These are phyloP conservation scores for Neurospora sp. DNA, from an alignment of 495 filamentous ascomycete genomes.

Conservation along the genomic window DNA sequence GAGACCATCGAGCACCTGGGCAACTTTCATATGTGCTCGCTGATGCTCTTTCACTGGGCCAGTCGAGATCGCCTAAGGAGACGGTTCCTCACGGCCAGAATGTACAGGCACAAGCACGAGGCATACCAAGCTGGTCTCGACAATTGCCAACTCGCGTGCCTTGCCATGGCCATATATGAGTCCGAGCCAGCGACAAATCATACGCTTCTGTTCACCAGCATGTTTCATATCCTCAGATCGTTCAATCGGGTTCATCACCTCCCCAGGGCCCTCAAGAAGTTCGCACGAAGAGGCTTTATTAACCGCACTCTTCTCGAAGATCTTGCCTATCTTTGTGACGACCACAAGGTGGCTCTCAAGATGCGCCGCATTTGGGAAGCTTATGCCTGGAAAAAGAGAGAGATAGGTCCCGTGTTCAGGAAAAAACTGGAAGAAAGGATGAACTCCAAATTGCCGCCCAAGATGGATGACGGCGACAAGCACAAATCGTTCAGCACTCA, in stretches of 20 bases:
- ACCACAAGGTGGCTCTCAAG: background rate
- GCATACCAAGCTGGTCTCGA: background rate
- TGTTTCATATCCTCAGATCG: slow-evolving; percentile 11
- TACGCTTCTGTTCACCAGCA: slow-evolving; percentile 5
- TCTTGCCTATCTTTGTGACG: background rate
- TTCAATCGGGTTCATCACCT: background rate
- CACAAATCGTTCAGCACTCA: background rate
- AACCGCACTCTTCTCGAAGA: background rate
- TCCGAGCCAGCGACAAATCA: slow-evolving; percentile 3
- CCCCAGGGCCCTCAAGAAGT: background rate
- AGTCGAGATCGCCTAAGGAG: slow-evolving; percentile 15
- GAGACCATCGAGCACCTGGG: slow-evolving; percentile 3
- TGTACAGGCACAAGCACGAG: slow-evolving; percentile 1
- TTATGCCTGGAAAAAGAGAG: background rate
- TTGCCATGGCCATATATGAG: slow-evolving; percentile 18
- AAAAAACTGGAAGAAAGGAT: background rate
- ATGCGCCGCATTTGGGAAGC: background rate
- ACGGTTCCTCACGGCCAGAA: background rate
- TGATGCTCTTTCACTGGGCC: slow-evolving; percentile 20
- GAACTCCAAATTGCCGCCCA: background rate
- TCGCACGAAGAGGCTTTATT: background rate
- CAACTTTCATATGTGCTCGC: slow-evolving; percentile 12
- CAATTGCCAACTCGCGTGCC: slow-evolving; percentile 13
- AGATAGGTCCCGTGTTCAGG: background rate
- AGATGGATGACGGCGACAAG: background rate